phyloP scores from a whole-genome alignment of 2,329 filamentous ascomycete species.

The Clonostachys byssicola region DNA sequence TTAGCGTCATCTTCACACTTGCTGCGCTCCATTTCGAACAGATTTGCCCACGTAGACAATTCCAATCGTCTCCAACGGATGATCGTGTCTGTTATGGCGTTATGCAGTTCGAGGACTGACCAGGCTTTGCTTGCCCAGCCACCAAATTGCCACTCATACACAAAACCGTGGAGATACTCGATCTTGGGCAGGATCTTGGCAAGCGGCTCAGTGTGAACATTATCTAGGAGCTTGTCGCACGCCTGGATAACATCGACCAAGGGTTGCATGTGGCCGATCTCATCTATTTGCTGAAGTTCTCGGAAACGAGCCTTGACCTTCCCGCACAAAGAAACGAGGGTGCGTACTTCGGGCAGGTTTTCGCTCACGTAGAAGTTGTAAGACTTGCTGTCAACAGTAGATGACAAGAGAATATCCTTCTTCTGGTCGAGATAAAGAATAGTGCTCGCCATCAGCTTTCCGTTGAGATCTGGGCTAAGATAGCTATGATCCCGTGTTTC shows the following conservation, averaged over 20 bases:
- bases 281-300: slow-evolving; percentile 62
- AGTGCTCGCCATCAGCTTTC: slow-evolving; percentile 60
- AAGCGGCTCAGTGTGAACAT: slow-evolving; percentile 77
- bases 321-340: slow-evolving; percentile 65
- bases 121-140: slow-evolving; percentile 81
- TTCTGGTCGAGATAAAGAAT: slow-evolving; percentile 63
- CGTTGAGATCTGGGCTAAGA: slow-evolving; percentile 33
- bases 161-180: slow-evolving; percentile 78
- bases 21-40: slow-evolving; percentile 79
- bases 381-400: slow-evolving; percentile 22
- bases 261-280: slow-evolving; percentile 69
- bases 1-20: slow-evolving; percentile 75
- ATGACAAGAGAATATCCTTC: slow-evolving; percentile 33
- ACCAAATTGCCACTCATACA: slow-evolving; percentile 90
- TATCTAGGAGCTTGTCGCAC: slow-evolving; percentile 70
- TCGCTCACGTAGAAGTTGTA: slow-evolving; percentile 91
- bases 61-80: slow-evolving; percentile 90
- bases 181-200: slow-evolving; percentile 81
- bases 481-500: slow-evolving; percentile 19
- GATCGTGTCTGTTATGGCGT: slow-evolving; percentile 74
- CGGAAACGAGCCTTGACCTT: slow-evolving; percentile 69
- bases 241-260: slow-evolving; percentile 73
- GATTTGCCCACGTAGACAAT: slow-evolving; percentile 82
- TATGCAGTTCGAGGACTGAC: slow-evolving; percentile 65
- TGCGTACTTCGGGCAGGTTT: slow-evolving; percentile 72